These are phyloP conservation scores for Leishmania arabica DNA, from an alignment of 208 protist species.

Conservation along the genomic window DNA sequence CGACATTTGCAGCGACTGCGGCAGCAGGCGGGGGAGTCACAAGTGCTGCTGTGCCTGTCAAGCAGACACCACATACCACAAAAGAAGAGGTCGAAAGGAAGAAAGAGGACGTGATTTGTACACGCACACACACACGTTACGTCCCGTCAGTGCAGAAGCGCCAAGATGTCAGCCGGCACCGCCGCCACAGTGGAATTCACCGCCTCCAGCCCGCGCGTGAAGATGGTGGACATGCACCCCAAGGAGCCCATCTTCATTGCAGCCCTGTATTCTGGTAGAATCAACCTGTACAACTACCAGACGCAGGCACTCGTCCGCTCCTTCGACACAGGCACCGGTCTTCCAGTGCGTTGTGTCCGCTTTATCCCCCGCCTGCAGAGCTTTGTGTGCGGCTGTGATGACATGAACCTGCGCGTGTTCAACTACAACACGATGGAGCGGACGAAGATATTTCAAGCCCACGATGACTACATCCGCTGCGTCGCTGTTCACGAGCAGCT, in stretches of 20 bases:
- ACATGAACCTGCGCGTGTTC: constrained; percentile 95
- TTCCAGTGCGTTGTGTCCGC: constrained; percentile 95
- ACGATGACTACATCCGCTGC: constrained; percentile 97
- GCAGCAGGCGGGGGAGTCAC: neutral
- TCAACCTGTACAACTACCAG: constrained; percentile 98
- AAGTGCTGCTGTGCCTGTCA: neutral
- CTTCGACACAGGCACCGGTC: constrained; percentile 94
- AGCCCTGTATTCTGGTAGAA: constrained; percentile 93
- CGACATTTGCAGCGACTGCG: neutral
- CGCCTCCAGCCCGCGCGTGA: constrained; percentile 96
- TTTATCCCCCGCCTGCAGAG: constrained; percentile 98
- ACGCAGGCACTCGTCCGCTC: constrained; percentile 96
- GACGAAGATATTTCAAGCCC: constrained; percentile 96
- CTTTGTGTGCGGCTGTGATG: constrained; percentile 97
- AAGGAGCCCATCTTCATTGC: constrained; percentile 97
- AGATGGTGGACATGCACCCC: constrained; percentile 99
- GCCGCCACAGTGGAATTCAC: constrained; percentile 57
- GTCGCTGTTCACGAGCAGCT: constrained; percentile 98
- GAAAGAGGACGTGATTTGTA: neutral
- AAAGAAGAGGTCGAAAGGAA: neutral
- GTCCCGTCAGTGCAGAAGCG: neutral
- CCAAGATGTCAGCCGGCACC: constrained; percentile 22
- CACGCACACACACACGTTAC: neutral
- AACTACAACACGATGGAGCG: constrained; percentile 99
- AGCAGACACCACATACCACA: neutral